Evolutionary conservation across 2,329 filamentous ascomycete species (phyloP).

Genomic region (Colletotrichum viniferum): DNA sequence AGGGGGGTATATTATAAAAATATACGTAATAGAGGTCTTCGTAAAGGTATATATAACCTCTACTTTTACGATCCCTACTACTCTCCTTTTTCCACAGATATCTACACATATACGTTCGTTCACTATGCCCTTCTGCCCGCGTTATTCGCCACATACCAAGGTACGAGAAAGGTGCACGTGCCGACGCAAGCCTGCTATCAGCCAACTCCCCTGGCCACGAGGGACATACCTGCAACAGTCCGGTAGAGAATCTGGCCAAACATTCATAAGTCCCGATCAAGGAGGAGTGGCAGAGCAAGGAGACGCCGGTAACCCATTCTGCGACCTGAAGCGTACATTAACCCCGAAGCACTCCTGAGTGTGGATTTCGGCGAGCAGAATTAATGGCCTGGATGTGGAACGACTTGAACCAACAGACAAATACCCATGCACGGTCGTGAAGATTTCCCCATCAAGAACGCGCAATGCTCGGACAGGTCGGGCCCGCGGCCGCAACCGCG

Average conservation of each 20-base stretch:
- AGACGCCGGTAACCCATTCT: neutral
- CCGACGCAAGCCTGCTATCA: neutral
- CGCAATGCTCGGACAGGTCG: neutral
- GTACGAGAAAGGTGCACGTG: neutral
- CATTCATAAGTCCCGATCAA: accelerated
- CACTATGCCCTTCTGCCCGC: too few relatives aligned
- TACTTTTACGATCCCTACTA: too few relatives aligned
- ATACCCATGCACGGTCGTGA: neutral
- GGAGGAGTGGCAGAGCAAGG: neutral
- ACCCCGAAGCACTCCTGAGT: neutral
- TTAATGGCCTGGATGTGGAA: neutral
- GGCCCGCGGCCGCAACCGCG: neutral
- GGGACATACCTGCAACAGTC: accelerated
- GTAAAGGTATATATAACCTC: too few relatives aligned
- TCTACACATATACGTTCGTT: too few relatives aligned
- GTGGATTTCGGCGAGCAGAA: neutral
- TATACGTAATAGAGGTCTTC: too few relatives aligned
- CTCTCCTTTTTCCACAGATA: too few relatives aligned
- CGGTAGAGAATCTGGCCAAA: neutral
- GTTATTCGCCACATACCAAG: too few relatives aligned
- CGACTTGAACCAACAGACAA: neutral
- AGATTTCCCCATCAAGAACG: neutral
- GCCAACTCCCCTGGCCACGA: neutral
- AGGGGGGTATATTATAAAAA: too few relatives aligned
- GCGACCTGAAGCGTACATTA: neutral